phyloP scores from a whole-genome alignment of 768 basidiomycete species.

The Saitozyma podzolica region DNA sequence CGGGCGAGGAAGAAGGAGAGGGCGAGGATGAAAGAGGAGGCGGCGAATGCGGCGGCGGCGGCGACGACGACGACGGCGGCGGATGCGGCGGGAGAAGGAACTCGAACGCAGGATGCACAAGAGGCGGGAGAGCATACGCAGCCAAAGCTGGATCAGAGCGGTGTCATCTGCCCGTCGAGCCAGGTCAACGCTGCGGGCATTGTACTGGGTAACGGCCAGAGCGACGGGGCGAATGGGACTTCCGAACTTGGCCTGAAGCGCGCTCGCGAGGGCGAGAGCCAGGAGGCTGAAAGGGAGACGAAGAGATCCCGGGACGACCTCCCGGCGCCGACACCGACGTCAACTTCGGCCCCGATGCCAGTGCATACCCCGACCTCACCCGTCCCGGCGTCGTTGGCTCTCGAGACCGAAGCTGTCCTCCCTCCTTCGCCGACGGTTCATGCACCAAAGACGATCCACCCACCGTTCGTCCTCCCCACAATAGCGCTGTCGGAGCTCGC shows the following conservation, averaged over 20 bases:
- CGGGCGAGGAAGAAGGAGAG: constrained; percentile 58
- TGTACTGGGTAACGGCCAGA: neutral
- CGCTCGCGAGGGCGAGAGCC: constrained; percentile 13
- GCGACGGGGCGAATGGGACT: neutral
- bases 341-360: too few species aligned
- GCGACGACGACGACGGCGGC: neutral
- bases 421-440: constrained; percentile 3
- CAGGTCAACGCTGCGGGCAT: neutral
- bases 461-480: constrained; percentile 71
- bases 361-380: neutral
- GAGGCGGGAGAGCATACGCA: neutral
- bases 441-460: constrained; percentile 52
- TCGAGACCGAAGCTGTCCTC: constrained; percentile 3
- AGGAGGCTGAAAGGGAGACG: constrained; percentile 6
- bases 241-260: constrained; percentile 10
- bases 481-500: constrained; percentile 58
- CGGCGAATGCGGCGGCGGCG: constrained; percentile 53
- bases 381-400: constrained; percentile 3
- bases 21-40: constrained; percentile 50
- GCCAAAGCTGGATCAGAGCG: constrained; percentile 1
- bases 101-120: neutral
- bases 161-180: constrained; percentile 3
- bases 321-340: neutral
- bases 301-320: constrained; percentile 14
- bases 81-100: neutral